phyloP scores from a whole-genome alignment of 495 filamentous ascomycete species.

The Penicillium ochrochloron region DNA sequence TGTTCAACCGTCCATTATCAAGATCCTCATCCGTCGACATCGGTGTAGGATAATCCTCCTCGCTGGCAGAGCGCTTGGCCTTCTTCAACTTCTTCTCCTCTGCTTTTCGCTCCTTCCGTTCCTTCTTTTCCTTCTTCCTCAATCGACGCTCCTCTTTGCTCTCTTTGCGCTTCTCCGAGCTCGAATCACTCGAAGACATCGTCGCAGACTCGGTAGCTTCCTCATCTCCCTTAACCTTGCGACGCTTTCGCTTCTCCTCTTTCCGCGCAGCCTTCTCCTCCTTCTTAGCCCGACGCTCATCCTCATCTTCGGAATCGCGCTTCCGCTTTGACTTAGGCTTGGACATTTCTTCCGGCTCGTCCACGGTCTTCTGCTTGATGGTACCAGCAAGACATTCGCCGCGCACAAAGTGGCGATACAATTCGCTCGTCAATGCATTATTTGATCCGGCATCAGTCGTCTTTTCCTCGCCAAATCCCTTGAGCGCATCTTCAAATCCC shows the following conservation, averaged over 20 bases:
- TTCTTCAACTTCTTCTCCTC: constrained; percentile 37
- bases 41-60: constrained; percentile 49
- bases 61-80: constrained; percentile 26
- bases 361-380: constrained; percentile 38
- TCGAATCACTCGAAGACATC: constrained; percentile 21
- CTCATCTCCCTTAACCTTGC: constrained; percentile 39
- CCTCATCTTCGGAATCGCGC: constrained; percentile 27
- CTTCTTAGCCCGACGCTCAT: constrained; percentile 21
- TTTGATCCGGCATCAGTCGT: constrained; percentile 21
- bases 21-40: constrained; percentile 39
- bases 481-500: constrained; percentile 78
- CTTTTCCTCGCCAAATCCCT: constrained; percentile 61
- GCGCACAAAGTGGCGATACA: constrained; percentile 82
- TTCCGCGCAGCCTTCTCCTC: constrained; percentile 33
- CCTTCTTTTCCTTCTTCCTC: constrained; percentile 32
- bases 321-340: constrained; percentile 35
- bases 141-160: constrained; percentile 33
- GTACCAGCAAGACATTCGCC: constrained; percentile 77
- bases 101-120: constrained; percentile 33
- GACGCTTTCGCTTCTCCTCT: constrained; percentile 44
- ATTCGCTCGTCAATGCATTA: constrained; percentile 57
- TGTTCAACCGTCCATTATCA: constrained; percentile 19
- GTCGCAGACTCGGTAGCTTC: constrained; percentile 28
- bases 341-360: constrained; percentile 24
- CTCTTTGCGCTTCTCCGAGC: constrained; percentile 30